phyloP scores from a whole-genome alignment of 2,329 filamentous ascomycete species.

The Fusarium praegraminearum region DNA sequence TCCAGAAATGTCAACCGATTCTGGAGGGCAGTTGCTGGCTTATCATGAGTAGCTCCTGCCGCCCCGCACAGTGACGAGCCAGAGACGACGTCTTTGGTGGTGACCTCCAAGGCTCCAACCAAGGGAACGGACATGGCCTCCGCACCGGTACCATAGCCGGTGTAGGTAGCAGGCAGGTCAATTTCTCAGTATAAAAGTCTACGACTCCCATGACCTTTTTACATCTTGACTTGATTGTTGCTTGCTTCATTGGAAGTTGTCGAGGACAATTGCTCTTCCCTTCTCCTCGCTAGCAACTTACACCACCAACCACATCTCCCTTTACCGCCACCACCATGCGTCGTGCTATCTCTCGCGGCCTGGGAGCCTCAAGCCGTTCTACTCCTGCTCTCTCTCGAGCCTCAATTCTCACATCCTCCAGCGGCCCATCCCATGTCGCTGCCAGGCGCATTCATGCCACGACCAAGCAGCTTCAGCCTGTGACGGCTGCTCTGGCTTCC shows the following conservation, averaged over 20 bases:
- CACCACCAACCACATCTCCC: background rate
- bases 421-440: slow-evolving; percentile 54
- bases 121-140: slow-evolving; percentile 19
- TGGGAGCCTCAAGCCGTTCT: slow-evolving; percentile 52
- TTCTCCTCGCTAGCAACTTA: background rate
- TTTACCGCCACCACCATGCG: slow-evolving; percentile 55
- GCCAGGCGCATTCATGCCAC: slow-evolving; percentile 69
- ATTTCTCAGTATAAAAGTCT: slow-evolving; percentile 35
- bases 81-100: slow-evolving; percentile 12
- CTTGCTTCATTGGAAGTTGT: slow-evolving; percentile 30
- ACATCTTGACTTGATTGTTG: slow-evolving; percentile 13
- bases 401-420: slow-evolving; percentile 50
- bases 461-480: slow-evolving; percentile 63
- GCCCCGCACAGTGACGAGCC: slow-evolving; percentile 31
- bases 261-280: slow-evolving; percentile 22
- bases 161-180: background rate
- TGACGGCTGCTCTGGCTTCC: slow-evolving; percentile 65
- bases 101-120: slow-evolving; percentile 20
- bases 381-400: slow-evolving; percentile 45
- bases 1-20: slow-evolving; percentile 20
- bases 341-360: slow-evolving; percentile 59
- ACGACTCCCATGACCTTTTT: slow-evolving; percentile 23
- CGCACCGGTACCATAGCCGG: slow-evolving; percentile 34
- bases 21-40: slow-evolving; percentile 20
- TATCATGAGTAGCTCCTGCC: slow-evolving; percentile 36